Percentiles rank a stretch among this genome's conserved stretches.
Evolutionary conservation across 202 grass and related monocot species (phyloP).

Genomic region (Eragrostis tef): DNA sequence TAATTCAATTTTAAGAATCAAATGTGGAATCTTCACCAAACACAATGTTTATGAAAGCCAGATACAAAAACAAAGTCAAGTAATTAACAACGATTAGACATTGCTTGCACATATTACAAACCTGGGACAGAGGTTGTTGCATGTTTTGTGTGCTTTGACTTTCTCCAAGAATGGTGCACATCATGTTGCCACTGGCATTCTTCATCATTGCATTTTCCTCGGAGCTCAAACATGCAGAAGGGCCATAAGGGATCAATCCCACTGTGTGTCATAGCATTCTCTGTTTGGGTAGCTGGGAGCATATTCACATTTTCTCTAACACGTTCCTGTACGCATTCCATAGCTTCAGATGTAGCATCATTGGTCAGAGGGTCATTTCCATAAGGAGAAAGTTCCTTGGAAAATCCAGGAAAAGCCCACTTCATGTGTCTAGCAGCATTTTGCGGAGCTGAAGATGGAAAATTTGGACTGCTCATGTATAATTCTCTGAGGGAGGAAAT

Average conservation of each 20-base stretch:
- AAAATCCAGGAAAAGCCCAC: constrained; percentile 41
- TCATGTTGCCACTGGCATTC: constrained; percentile 91
- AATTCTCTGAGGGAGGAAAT: constrained; percentile 52
- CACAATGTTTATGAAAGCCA: constrained; percentile 6
- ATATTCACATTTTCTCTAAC: constrained; percentile 47
- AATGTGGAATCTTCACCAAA: constrained; percentile 35
- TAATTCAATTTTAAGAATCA: constrained; percentile 40
- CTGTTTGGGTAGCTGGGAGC: constrained; percentile 41
- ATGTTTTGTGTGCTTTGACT: constrained; percentile 49
- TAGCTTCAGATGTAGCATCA: constrained; percentile 43
- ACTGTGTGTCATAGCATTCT: constrained; percentile 36
- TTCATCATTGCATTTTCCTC: constrained; percentile 97
- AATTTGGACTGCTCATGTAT: constrained; percentile 15
- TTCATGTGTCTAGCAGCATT: constrained; percentile 77
- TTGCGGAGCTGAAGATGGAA: constrained; percentile 62
- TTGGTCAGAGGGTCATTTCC: constrained; percentile 42
- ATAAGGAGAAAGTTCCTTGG: constrained; percentile 29
- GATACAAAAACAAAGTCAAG: constrained; percentile 18
- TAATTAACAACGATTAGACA: constrained; percentile 36
- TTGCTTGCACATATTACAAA: constrained; percentile 48
- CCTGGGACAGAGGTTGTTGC: constrained; percentile 55
- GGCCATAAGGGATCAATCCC: constrained; percentile 90
- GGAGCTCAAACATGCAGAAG: constrained; percentile 95
- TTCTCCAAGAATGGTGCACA: constrained; percentile 69
- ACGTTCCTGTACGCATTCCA: constrained; percentile 15